Base-by-base conservation (phyloP, 2,329 filamentous ascomycete species). In the Aurifilum marmelostoma region DNA sequence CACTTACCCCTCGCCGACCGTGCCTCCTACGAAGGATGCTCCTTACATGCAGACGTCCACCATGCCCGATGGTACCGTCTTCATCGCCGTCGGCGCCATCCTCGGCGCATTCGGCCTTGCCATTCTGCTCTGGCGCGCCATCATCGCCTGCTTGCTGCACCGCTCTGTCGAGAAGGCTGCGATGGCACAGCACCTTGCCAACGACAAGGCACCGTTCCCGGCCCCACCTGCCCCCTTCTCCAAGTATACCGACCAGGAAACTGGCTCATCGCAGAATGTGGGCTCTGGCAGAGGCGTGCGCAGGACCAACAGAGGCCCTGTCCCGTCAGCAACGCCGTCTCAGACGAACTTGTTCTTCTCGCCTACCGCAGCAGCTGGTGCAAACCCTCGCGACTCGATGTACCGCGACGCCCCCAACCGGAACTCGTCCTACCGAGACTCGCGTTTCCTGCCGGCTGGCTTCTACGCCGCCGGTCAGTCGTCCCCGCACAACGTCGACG, bases 31-130 rank as follows among this genome's bases (percentile, higher is more conserved):
- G 3, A 85, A 87, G 52, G 88, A 91, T 76, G 96, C 96, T 6
- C 94, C 95, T 21, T 99, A 93, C 78, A 97, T 98, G 93, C 91
- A 94, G 76, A 89, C 91, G 75, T 97, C 94, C 0, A 90, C 82
- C 66, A 84, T 94, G 14, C 96, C 96, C 2, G 92, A 98, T 76
- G 96, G 96, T 67, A 97, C 95, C 4, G 91, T 99, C 69, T 99
- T 99, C 82, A 99, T 99, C 75, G 91, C 90, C 29, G 96, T 98
- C 1, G 96, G 96, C 60, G 92, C 94, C 34, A 91, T 93, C 37
- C 87, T 99, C 8, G 96, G 93, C 21, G 91, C 94, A 73, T 88
- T 97, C 72, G 93, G 89, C 14, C 83, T 93, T 11, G 89, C 89
- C n/a, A 88, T 98, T 59, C 85, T 99, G 16, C 85, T 91, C 69